A percentile compares a stretch with the other conserved stretches of the same genome.
These are phyloP conservation scores for Nepenthes gracilis DNA, from an alignment of 148 eudicot species.

Conservation along the genomic window DNA sequence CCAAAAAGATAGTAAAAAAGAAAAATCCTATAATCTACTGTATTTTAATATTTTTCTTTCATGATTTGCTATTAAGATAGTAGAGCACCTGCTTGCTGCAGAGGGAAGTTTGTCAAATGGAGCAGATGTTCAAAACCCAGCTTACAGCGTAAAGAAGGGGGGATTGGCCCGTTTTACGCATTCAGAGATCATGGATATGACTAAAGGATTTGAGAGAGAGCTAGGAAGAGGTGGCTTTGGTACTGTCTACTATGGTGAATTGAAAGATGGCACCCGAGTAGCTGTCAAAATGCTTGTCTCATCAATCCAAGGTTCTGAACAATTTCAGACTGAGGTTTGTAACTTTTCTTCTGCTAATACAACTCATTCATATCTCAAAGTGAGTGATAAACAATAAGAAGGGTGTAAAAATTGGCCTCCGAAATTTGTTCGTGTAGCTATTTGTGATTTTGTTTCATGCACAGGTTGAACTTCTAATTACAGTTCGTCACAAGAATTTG, in stretches of 20 bases:
- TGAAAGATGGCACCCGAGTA: constrained; percentile 20
- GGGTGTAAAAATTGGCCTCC: neutral
- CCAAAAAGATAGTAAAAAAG: no score
- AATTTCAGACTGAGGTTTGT: constrained; percentile 23
- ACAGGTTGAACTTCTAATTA: constrained; percentile 30
- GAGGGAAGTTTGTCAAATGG: neutral
- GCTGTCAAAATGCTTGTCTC: constrained; percentile 36
- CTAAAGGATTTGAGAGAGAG: constrained; percentile 1
- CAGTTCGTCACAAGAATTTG: constrained; percentile 36
- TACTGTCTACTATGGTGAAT: constrained; percentile 14
- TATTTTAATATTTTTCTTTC: no score
- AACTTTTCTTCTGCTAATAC: neutral
- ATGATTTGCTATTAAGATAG: neutral
- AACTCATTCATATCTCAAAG: no score
- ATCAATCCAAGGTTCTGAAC: constrained; percentile 22
- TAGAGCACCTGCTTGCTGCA: neutral
- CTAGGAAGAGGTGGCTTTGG: constrained; percentile 10
- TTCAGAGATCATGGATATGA: constrained; percentile 4
- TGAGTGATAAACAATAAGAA: neutral
- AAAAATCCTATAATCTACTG: no score
- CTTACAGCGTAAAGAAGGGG: constrained; percentile 2
- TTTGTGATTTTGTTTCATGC: neutral
- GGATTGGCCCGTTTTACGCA: neutral
- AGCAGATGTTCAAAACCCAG: neutral
- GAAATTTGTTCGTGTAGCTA: no score